Evolutionary conservation across 2,329 filamentous ascomycete species (phyloP).

Genomic region (Coniochaeta sp.): DNA sequence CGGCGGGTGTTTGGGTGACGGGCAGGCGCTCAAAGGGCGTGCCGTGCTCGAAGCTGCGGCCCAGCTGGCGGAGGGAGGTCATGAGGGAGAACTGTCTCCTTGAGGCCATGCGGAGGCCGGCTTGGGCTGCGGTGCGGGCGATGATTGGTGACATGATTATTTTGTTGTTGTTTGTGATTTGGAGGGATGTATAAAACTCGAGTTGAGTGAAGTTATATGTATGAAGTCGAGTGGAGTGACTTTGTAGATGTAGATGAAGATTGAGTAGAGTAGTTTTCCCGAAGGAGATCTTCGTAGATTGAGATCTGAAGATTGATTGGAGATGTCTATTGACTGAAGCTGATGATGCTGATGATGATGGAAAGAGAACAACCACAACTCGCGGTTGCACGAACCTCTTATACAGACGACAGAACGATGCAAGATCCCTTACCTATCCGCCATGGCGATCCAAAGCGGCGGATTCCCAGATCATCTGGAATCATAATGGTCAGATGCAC

Average conservation of each 20-base stretch:
- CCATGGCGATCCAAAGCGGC: not conserved
- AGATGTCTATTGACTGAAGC: conserved; percentile 1
- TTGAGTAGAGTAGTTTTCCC: not conserved
- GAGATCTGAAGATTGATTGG: conserved; percentile 2
- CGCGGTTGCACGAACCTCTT: conserved; percentile 3
- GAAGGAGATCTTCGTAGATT: not conserved
- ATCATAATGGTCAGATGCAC: conserved; percentile 6
- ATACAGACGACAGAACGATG: conserved; percentile 2
- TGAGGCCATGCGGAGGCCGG: conserved; percentile 10
- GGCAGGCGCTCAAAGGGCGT: conserved; percentile 27
- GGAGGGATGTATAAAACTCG: not conserved
- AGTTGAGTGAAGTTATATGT: not conserved
- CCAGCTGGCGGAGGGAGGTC: conserved; percentile 24
- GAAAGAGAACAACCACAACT: conserved; percentile 3
- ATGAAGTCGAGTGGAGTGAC: conserved; percentile 1
- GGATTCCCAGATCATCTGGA: conserved; percentile 6
- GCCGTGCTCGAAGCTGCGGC: conserved; percentile 27
- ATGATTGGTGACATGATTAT: conserved; percentile 25
- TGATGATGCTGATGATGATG: conserved; percentile 8
- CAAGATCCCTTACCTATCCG: conserved; percentile 5
- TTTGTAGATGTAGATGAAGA: conserved; percentile 3
- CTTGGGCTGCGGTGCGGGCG: conserved; percentile 24
- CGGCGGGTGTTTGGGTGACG: conserved; percentile 15
- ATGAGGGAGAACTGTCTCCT: conserved; percentile 27
- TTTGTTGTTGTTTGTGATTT: conserved; percentile 7